A percentile compares a stretch with the other conserved stretches of the same genome.
These are phyloP conservation scores for Pisolithus orientalis DNA, from an alignment of 768 basidiomycete species.

Conservation along the genomic window DNA sequence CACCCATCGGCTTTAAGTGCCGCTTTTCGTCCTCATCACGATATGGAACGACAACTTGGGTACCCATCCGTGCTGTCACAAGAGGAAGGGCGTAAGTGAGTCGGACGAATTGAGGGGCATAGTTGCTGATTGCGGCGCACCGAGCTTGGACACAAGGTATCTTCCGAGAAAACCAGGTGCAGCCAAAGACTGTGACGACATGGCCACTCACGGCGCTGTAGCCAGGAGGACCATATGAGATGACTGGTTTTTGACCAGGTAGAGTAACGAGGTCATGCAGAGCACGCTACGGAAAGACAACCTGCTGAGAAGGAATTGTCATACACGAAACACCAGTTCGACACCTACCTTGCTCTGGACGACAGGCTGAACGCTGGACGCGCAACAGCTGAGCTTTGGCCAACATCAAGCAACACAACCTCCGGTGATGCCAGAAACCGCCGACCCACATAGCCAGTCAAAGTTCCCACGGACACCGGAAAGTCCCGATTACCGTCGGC, in stretches of 20 bases:
- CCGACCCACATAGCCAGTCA: neutral
- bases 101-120: neutral
- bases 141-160: conserved; percentile 91
- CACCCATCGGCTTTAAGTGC: conserved; percentile 88
- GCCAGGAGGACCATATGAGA: conserved; percentile 73
- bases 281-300: conserved; percentile 45
- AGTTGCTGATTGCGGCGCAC: conserved; percentile 35
- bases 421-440: conserved; percentile 1
- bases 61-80: conserved; percentile 73
- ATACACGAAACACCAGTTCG: neutral
- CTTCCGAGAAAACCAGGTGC: conserved; percentile 92
- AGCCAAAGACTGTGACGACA: conserved; percentile 94
- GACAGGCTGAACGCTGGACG: conserved; percentile 44
- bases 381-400: conserved; percentile 43
- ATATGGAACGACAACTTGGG: conserved; percentile 92
- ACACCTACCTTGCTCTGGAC: conserved; percentile 39
- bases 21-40: conserved; percentile 92
- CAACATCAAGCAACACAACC: conserved; percentile 29
- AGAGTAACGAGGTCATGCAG: conserved; percentile 67
- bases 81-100: neutral
- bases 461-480: conserved; percentile 13
- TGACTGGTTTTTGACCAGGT: conserved; percentile 55
- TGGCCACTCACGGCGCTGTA: conserved; percentile 88
- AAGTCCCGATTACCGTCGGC: conserved; percentile 14
- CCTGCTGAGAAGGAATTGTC: neutral